These are phyloP conservation scores for Chaetomiaceae sp. DNA, from an alignment of 2,329 filamentous ascomycete genomes.

Conservation along the genomic window DNA sequence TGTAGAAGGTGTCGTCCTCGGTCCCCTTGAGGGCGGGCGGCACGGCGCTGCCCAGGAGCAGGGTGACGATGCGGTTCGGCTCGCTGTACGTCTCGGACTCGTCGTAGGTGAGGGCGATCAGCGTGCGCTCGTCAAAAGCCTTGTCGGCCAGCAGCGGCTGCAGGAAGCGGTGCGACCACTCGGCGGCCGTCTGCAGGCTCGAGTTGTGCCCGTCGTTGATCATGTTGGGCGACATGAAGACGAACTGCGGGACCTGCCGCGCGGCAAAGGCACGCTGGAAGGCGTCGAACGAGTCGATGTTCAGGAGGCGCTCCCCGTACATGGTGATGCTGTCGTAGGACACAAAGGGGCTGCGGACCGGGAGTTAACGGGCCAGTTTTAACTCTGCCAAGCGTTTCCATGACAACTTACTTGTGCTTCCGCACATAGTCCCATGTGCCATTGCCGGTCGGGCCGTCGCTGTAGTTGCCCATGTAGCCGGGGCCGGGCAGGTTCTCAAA, in stretches of 20 bases:
- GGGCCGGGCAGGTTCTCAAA: conserved; percentile 43
- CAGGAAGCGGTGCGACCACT: conserved; percentile 49
- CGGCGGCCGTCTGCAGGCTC: conserved; percentile 45
- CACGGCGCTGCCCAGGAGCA: conserved; percentile 52
- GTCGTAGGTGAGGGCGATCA: conserved; percentile 55
- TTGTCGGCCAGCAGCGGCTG: conserved; percentile 47
- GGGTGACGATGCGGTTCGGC: conserved; percentile 49
- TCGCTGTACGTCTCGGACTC: conserved; percentile 49
- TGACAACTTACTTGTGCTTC: conserved; percentile 36
- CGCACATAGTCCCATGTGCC: conserved; percentile 38
- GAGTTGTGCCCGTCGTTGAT: conserved; percentile 61
- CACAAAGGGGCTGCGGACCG: conserved; percentile 37
- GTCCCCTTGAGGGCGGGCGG: conserved; percentile 44
- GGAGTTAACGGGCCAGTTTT: conserved; percentile 11
- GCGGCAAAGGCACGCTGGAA: conserved; percentile 55
- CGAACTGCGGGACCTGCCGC: conserved; percentile 58
- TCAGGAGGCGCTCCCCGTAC: conserved; percentile 45
- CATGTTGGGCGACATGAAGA: conserved; percentile 60
- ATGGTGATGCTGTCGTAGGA: conserved; percentile 39
- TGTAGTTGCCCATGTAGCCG: conserved; percentile 42
- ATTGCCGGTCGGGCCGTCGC: conserved; percentile 30
- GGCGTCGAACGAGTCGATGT: conserved; percentile 57
- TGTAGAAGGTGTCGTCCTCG: conserved; percentile 46
- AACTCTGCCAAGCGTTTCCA: background rate
- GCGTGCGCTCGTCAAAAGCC: conserved; percentile 48